Base-by-base conservation (phyloP, 345 rosid genomes). In the Leavenworthia alabamica region DNA sequence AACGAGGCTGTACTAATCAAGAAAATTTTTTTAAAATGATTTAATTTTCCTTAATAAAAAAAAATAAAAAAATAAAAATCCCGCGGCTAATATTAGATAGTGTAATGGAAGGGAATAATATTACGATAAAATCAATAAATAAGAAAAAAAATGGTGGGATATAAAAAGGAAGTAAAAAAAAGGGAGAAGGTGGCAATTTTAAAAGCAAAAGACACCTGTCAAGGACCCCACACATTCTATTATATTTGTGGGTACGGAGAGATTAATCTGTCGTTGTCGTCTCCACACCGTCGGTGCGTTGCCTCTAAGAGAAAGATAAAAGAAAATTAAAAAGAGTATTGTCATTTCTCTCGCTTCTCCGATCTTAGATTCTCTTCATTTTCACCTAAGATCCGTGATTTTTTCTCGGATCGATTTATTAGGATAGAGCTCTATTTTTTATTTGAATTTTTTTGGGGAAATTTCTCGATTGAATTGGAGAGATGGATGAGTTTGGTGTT, bases 401-500 rank as follows among this genome's bases (percentile, higher is more conserved):
- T 52, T 42, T 6, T 23, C n/a, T 4, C 24, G 53, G 62, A 33
- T 37, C 56, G 33, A 69, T 53, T 56, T 26, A 26, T 27, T 45
- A 3, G 32, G 36, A 27, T 36, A 2, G 16, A 33, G 48, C 4
- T 6, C 6, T 49, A 0, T 40, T 5, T 2, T 6, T 40, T 13
- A n/a, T 26, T 46, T 66, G 2, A 3, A 7, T 20, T 20, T 28
- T 49, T 40, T 49, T 11, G 27, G 28, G 60, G 20, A 2, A 36
- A 42, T 60, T 10, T 3, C 1, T 67, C 19, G 73, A 44, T 63
- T 11, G 41, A 16, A 41, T 47, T 27, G 15, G 27, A 8, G 61
- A 58, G 0, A 84, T 92, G 98, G 98, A 92, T 48, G 86, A 83
- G 54, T 89, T 92, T 53, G 88, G 91, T 46, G 88, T 82, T 17